phyloP scores from a whole-genome alignment of 2,329 filamentous ascomycete species.

The Talaromyces sp. region DNA sequence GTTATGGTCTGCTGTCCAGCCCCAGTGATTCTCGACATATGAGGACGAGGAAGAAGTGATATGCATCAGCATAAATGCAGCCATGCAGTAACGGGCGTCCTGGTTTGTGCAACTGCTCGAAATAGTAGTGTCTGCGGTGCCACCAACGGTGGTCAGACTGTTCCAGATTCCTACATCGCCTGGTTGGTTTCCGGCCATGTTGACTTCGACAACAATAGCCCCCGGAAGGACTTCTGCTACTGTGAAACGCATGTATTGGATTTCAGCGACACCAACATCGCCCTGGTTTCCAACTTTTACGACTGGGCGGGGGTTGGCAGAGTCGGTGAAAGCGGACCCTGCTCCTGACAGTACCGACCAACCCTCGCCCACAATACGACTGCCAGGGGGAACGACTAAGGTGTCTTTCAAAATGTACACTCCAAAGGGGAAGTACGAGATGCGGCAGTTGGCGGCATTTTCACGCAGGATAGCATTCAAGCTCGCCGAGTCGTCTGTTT shows the following conservation, averaged over 20 bases:
- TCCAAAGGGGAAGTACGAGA: slow-evolving; percentile 55
- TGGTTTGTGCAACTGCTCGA: slow-evolving; percentile 32
- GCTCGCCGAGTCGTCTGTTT: slow-evolving; percentile 33
- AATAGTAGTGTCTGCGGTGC: slow-evolving; percentile 38
- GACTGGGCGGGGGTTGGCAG: slow-evolving; percentile 42
- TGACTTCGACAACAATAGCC: slow-evolving; percentile 45
- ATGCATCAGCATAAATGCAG: slow-evolving; percentile 48
- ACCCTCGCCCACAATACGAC: slow-evolving; percentile 52
- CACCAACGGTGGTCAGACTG: slow-evolving; percentile 44
- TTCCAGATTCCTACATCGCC: slow-evolving; percentile 52
- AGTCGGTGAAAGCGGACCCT: slow-evolving; percentile 44
- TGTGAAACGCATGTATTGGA: slow-evolving; percentile 50
- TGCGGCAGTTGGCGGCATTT: slow-evolving; percentile 38
- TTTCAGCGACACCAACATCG: slow-evolving; percentile 45
- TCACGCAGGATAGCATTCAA: slow-evolving; percentile 30
- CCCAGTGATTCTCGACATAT: slow-evolving; percentile 53
- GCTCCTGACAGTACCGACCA: slow-evolving; percentile 48
- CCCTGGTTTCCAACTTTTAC: slow-evolving; percentile 48
- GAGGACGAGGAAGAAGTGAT: slow-evolving; percentile 42
- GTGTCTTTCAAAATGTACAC: slow-evolving; percentile 48
- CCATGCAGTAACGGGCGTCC: slow-evolving; percentile 39
- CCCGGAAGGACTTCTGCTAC: slow-evolving; percentile 44
- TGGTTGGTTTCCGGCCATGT: slow-evolving; percentile 43
- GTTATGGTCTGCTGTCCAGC: slow-evolving; percentile 47
- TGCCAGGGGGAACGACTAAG: slow-evolving; percentile 43